These are phyloP conservation scores for Combretum micranthum DNA, from an alignment of 345 rosid genomes.

Conservation along the genomic window DNA sequence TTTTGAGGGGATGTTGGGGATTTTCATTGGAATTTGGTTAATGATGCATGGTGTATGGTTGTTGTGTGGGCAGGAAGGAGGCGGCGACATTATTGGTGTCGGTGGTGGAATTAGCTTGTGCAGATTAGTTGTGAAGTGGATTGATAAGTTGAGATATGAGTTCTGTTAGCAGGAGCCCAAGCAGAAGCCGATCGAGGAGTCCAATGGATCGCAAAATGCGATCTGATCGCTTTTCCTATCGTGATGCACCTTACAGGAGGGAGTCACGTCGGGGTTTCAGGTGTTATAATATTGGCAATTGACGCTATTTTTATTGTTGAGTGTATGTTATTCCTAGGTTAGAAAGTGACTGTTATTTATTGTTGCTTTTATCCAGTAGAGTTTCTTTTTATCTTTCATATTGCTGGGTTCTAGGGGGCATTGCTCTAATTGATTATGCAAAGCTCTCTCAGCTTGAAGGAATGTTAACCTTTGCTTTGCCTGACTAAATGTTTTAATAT, in stretches of 20 bases:
- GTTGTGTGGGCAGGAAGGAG: slow-evolving; percentile 68
- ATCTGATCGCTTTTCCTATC: slow-evolving; percentile 69
- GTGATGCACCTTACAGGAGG: slow-evolving; percentile 82
- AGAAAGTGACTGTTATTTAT: too few species aligned
- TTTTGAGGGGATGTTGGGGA: slow-evolving; percentile 39
- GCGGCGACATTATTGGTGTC: slow-evolving; percentile 42
- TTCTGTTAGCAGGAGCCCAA: slow-evolving; percentile 63
- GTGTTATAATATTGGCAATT: slow-evolving; percentile 34
- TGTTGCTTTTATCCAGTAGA: too few species aligned
- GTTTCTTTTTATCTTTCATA: too few species aligned
- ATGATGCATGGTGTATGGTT: slow-evolving; percentile 58
- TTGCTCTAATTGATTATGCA: too few species aligned
- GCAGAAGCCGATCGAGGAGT: slow-evolving; percentile 76
- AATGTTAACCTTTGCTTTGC: too few species aligned
- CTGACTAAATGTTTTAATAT: too few species aligned
- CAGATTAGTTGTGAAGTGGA: slow-evolving; percentile 39
- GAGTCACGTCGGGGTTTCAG: slow-evolving; percentile 84
- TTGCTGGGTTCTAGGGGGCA: too few species aligned
- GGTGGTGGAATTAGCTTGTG: slow-evolving; percentile 30
- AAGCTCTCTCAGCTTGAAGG: too few species aligned
- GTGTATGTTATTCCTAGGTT: too few species aligned
- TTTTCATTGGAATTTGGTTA: slow-evolving; percentile 45
- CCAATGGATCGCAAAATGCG: slow-evolving; percentile 90
- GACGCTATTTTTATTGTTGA: slow-evolving; percentile 12
- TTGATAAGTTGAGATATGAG: slow-evolving; percentile 49